Base-by-base conservation (phyloP, 352 stramenopile genomes). In the Globisporangium perplexum region DNA sequence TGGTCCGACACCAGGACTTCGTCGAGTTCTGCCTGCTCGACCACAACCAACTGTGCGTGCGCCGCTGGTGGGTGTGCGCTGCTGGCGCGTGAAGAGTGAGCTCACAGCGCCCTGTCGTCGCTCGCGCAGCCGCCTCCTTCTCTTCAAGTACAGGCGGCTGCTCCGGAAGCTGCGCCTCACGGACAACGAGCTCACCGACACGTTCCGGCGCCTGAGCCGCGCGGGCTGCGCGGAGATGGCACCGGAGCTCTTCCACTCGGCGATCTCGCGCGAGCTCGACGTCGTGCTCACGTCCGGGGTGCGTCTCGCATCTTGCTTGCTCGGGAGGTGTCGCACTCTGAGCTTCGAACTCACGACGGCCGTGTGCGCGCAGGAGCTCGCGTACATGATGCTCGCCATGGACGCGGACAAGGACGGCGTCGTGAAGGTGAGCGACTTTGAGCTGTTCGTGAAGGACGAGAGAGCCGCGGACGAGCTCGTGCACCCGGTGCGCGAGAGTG, bases 21-120 rank as follows among this genome's bases (percentile, higher is more conserved):
- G 72, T 93, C 10, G 82, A 90, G 57, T 93, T 93, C 45, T 93
- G 79, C 50, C 59, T 93, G 5, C 63, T 93, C 11, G 77, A 93
- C 46, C 77, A 86, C 47, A 77, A 87, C 35, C 82, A 93, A 47
- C 57, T 93, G 79, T 93, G 60, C 26, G 78, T 74, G 2, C 6
- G 20, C 50, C 4, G 33, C 22, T 8, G 8, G 11, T 44, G 0
- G 24, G 4, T 33, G 20, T 24, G 4, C 0, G 10, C 11, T 44
- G 6, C 4, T 12, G 18, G 6, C 23, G 10, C 17, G 15, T 10
- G 24, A 14, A n/a, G n/a, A n/a, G n/a, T n/a, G n/a, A n/a, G n/a
- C n/a, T n/a, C n/a, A n/a, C n/a, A n/a, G n/a, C 28, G 28, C 17
- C 5, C 7, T 5, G 1, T 23, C 30, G 4, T 43, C 14, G 17